Base-by-base conservation (phyloP, 2,329 filamentous ascomycete genomes). In the Cercospora janseana region DNA sequence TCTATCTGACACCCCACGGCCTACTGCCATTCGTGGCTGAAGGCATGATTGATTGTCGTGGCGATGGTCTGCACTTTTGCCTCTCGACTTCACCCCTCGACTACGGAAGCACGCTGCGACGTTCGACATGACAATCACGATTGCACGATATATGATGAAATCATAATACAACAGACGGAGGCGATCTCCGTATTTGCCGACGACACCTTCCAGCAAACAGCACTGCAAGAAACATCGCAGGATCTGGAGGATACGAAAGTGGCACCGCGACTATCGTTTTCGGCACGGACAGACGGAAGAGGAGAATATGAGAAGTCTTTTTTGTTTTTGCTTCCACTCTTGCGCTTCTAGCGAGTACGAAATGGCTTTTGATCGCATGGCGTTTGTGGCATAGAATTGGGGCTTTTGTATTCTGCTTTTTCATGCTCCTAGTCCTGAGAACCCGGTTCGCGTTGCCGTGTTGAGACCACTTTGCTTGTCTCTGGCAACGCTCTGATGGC, bases 11-110 rank as follows among this genome's bases (percentile, higher is more conserved):
- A 60, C 65, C 2, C 61, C 55, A 4, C 60, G 62, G 23, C 66
- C 64, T 31, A 69, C 67, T 6, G 67, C 67, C 24, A 70, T 69
- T 20, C 63, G 58, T 41, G 67, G 67, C 31, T 70, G 52, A 64
- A 46, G 38, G 7, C 28, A 42, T 23, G 27, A 40, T 24, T 51
- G 47, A 52, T 54, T 49, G 52, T 49, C 12, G 42, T 35, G 46
- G 51, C 40, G 29, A 37, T 48, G 43, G 37, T 52, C 40, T 49
- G 56, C 54, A 49, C 44, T 18, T 29, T 9, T 38, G 48, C 51
- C 35, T 34, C 53, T 55, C 49, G 45, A 56, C 40, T 34, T 51
- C 45, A 27, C 26, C 38, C 38, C 44, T 57, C 46, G 48, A 49
- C n/a, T 45, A 52, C 44, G 18, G 52, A 57, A 59, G 54, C 52